phyloP scores from a whole-genome alignment of 257 asterid genomes.

The Dorcoceras hygrometricum region DNA sequence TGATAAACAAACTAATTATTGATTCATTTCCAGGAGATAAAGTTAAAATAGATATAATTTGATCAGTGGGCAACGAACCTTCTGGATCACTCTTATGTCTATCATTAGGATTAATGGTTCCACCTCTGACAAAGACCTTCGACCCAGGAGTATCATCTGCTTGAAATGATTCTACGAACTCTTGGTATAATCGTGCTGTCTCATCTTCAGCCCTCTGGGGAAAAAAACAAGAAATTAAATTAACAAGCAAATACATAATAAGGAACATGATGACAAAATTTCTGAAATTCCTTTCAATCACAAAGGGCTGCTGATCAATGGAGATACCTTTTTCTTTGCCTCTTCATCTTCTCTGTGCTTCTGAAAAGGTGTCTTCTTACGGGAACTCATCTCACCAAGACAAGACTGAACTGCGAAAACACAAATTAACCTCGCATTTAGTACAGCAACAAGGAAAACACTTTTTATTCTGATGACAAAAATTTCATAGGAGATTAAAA shows the following conservation, averaged over 20 bases:
- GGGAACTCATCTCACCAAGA: slow-evolving; percentile 60
- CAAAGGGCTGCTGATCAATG: slow-evolving; percentile 13
- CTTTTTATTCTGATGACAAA: slow-evolving; percentile 3
- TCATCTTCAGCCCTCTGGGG: slow-evolving; percentile 85
- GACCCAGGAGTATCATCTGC: slow-evolving; percentile 73
- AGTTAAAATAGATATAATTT: slow-evolving; percentile 4
- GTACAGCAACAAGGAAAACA: not conserved
- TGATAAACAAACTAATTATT: slow-evolving; percentile 27
- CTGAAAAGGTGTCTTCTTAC: slow-evolving; percentile 92
- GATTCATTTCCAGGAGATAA: not conserved
- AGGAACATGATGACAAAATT: not conserved
- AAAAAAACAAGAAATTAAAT: slow-evolving; percentile 14
- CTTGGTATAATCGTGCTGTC: slow-evolving; percentile 78
- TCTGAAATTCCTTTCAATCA: slow-evolving; percentile 3
- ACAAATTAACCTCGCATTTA: not conserved
- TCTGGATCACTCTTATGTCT: slow-evolving; percentile 53
- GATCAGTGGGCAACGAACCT: slow-evolving; percentile 53
- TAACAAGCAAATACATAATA: not conserved
- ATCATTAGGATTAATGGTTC: slow-evolving; percentile 76
- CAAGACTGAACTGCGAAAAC: slow-evolving; percentile 26
- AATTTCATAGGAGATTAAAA: slow-evolving; percentile 2
- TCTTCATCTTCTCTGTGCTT: slow-evolving; percentile 97
- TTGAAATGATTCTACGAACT: slow-evolving; percentile 81
- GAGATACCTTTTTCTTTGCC: slow-evolving; percentile 72
- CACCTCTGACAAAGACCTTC: slow-evolving; percentile 86